Conservation (phyloP, 768 basidiomycete species). For the Leccinum obscurum region DNA sequence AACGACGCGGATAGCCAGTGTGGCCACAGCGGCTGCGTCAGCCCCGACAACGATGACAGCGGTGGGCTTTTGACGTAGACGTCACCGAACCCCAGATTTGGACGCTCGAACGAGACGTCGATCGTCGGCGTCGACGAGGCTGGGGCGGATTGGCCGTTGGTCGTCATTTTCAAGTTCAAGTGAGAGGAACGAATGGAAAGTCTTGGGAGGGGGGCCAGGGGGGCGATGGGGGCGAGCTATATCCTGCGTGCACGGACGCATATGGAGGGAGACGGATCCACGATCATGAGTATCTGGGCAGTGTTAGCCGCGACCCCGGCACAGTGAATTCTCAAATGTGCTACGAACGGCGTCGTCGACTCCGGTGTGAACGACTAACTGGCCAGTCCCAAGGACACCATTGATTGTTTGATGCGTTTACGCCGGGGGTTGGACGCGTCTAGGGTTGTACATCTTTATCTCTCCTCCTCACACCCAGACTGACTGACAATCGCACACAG, state of each 20-base stretch:
- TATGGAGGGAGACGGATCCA: neutral
- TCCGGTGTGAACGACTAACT: too few species aligned
- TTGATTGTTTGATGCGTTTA: too few species aligned
- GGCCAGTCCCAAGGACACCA: too few species aligned
- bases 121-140: slow-evolving; percentile 23
- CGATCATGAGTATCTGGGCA: too few species aligned
- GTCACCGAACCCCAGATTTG: slow-evolving; percentile 2
- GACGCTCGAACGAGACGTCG: slow-evolving; percentile 19
- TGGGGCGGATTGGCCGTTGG: slow-evolving; percentile 1
- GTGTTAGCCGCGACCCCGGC: too few species aligned
- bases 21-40: neutral
- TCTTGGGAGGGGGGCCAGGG: neutral
- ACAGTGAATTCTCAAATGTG: too few species aligned
- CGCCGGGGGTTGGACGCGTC: too few species aligned
- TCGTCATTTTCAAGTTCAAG: neutral
- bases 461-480: too few species aligned
- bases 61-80: neutral
- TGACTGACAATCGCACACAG: too few species aligned
- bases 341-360: too few species aligned
- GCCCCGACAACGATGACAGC: neutral
- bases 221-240: neutral
- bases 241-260: neutral
- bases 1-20: too few species aligned
- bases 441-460: too few species aligned
- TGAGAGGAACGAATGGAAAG: neutral